These are phyloP conservation scores for Neoscytalidium dimidiatum DNA, from an alignment of 2,329 filamentous ascomycete species.

Conservation along the genomic window DNA sequence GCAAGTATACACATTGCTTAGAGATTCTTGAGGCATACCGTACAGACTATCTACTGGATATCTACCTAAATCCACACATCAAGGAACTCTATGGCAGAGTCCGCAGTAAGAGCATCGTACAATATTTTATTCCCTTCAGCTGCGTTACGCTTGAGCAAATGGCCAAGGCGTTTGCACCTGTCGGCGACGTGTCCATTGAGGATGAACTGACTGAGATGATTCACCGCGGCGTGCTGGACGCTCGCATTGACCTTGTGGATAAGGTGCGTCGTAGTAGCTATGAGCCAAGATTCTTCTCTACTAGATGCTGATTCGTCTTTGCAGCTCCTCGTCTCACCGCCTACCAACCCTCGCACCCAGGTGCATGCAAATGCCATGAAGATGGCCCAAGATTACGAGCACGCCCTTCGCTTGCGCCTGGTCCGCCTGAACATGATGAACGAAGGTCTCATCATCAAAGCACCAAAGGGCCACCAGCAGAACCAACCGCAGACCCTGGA, in stretches of 20 bases:
- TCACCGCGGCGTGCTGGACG: conserved; percentile 67
- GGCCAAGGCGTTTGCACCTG: conserved; percentile 70
- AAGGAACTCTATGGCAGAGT: conserved; percentile 70
- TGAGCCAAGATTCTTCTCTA: no score
- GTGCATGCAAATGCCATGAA: conserved; percentile 72
- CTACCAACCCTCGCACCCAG: conserved; percentile 64
- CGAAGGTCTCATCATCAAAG: conserved; percentile 69
- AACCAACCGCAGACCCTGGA: not conserved
- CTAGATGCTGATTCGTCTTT: not conserved
- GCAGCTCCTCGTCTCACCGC: conserved; percentile 71
- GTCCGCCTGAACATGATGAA: conserved; percentile 74
- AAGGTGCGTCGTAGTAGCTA: conserved; percentile 56
- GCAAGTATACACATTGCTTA: conserved; percentile 84
- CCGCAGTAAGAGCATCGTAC: conserved; percentile 86
- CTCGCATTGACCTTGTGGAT: conserved; percentile 82
- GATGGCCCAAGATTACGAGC: conserved; percentile 70
- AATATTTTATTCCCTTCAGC: conserved; percentile 90
- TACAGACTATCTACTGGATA: conserved; percentile 84
- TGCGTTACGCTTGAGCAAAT: conserved; percentile 80
- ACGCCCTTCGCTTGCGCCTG: conserved; percentile 73
- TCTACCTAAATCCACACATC: conserved; percentile 79
- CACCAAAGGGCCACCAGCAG: conserved; percentile 13
- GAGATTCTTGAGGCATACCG: conserved; percentile 79
- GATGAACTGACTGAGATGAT: conserved; percentile 81
- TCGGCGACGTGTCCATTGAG: conserved; percentile 59